Evolutionary conservation across 345 rosid species (phyloP), one percentile per base, ranked within the genome.

Genomic region (Citrus trifoliata): DNA sequence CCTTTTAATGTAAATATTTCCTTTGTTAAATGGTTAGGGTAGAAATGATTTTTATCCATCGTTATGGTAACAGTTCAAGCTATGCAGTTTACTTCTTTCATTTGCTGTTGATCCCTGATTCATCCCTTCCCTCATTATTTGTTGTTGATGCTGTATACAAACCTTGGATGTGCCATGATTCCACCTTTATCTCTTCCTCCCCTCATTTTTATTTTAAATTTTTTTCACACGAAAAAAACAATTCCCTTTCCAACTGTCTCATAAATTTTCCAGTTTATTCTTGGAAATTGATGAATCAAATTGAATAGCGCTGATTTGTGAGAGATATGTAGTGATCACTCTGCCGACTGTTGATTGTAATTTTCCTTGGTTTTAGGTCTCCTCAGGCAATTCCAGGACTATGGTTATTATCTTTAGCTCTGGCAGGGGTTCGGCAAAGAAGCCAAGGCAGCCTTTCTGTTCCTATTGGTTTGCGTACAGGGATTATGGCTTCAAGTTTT

Each of bases 391-490:
- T 95, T 27, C 98, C 97, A 27, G 97, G 92, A 80, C 80, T 89
- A 13, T 93, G 97, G 95, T 89, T 93, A 67, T 73, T 93, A 25
- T 95, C 99, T 9, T 72, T 95, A 70, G 90, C 89, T 19, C 87
- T 93, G 70, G 82, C 93, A 0, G 94, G 97, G 33, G 66, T 87
- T 76, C 94, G 94, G 40, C 83, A 87, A 78, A 86, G 88, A 78
- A 82, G 82, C 65, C 75, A 82, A 70, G 98, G 98, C 53, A 93
- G 86, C 82, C 90, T 95, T 63, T 78, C 89, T 32, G 61, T 88
- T 80, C 91, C 97, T 7, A 87, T 92, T 42, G 98, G 97, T 28
- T 82, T 93, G 72, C 90, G 88, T 1, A 79, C 96, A 13, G 97
- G 98, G 80, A 88, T 88, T 1, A 82, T 93, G 85, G 87, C 89